Percentiles rank a stretch among this genome's conserved stretches.
These are phyloP conservation scores for Inosperma sp. DNA, from an alignment of 768 basidiomycete genomes.

Conservation along the genomic window DNA sequence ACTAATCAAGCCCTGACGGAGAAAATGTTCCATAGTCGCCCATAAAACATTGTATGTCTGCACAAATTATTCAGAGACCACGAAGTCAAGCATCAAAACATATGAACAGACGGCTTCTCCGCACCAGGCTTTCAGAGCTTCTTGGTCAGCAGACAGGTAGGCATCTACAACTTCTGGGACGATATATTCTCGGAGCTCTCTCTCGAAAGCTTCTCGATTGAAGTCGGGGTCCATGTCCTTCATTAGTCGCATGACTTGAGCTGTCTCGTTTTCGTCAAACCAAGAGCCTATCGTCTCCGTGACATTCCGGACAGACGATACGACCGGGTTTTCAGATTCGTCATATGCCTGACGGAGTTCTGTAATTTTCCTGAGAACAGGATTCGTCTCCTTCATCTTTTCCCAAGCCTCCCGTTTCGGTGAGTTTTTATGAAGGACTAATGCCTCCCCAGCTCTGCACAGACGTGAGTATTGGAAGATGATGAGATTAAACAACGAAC, in stretches of 20 bases:
- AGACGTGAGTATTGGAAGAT: constrained; percentile 3
- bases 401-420: constrained; percentile 80
- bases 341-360: constrained; percentile 69
- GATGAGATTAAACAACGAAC: constrained; percentile 42
- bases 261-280: constrained; percentile 98
- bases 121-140: constrained; percentile 85
- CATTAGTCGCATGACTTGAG: constrained; percentile 88
- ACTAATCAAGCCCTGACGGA: constrained; percentile 83
- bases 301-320: constrained; percentile 75
- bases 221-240: constrained; percentile 85
- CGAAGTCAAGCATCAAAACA: neutral
- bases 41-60: constrained; percentile 98
- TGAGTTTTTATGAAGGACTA: constrained; percentile 82
- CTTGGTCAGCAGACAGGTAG: constrained; percentile 85
- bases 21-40: constrained; percentile 95
- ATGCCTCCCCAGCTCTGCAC: constrained; percentile 73
- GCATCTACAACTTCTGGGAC: constrained; percentile 97
- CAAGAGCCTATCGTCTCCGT: constrained; percentile 82
- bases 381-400: constrained; percentile 70
- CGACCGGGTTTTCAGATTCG: constrained; percentile 89
- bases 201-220: constrained; percentile 79
- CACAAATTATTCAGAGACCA: constrained; percentile 10
- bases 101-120: constrained; percentile 76
- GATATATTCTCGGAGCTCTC: constrained; percentile 93
- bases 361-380: constrained; percentile 58